phyloP scores from a whole-genome alignment of 805 yeast species.

The Candida silvicultrix region DNA sequence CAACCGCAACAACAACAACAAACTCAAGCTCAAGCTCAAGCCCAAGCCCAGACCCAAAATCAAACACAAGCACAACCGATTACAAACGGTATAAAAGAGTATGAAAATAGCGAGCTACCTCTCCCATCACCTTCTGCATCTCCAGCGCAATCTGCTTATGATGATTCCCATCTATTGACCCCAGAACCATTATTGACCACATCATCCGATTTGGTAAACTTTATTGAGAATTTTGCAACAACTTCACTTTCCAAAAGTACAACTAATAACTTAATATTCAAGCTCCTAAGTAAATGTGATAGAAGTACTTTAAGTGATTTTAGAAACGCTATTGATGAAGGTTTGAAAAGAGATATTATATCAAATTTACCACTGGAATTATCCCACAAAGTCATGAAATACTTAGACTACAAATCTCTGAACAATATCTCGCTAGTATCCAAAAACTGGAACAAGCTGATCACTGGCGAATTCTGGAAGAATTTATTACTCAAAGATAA shows the following conservation, averaged over 20 bases:
- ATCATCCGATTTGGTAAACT: constrained; percentile 4
- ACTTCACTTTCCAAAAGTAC: constrained; percentile 34
- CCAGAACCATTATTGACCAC: not conserved
- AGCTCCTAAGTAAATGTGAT: constrained; percentile 50
- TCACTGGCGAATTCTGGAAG: constrained; percentile 66
- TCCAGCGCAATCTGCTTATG: constrained; percentile 33
- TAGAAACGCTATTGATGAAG: constrained; percentile 40
- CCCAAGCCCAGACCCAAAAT: no score
- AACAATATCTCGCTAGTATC: constrained; percentile 59
- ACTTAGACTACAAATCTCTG: constrained; percentile 59
- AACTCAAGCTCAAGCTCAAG: not conserved
- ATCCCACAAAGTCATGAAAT: constrained; percentile 53
- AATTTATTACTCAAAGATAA: constrained; percentile 56
- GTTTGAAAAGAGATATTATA: constrained; percentile 70
- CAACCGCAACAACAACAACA: not conserved
- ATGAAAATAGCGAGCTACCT: constrained; percentile 36
- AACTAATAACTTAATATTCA: constrained; percentile 44
- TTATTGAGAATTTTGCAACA: constrained; percentile 10
- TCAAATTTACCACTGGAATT: constrained; percentile 71
- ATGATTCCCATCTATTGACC: constrained; percentile 9
- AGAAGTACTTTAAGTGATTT: constrained; percentile 58
- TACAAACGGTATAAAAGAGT: constrained; percentile 1
- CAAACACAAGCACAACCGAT: not conserved
- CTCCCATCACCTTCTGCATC: constrained; percentile 67
- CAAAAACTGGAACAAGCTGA: constrained; percentile 60